Evolutionary conservation across 129 eudicot genomes (phyloP), one percentile per base, ranked within the genome.

Genomic region (Chrysanthemum lavandulifolium): DNA sequence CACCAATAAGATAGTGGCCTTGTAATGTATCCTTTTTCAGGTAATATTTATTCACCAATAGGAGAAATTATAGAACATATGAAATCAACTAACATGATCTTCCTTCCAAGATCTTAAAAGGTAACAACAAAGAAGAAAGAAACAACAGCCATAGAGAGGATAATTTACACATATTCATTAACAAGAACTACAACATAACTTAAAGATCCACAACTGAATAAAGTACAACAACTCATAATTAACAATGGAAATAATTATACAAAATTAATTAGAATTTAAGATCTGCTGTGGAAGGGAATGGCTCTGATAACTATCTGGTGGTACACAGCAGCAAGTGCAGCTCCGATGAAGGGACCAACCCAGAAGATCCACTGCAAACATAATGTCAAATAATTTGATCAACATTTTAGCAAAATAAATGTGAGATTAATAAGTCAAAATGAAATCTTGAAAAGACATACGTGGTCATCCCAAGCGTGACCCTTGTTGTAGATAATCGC

Each of bases 381-480:
- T 10, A 15, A 29, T 54, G 55, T 16, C 43, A 62, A 64, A 33
- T 50, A 48, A 23, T 43, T 29, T 50, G 31, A 51, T 43, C 14
- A 50, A 49, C 40, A 43, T 0, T 50, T 27, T 27, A 60, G 69
- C 52, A 33, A 61, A 73, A 62, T 73, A 10, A 62, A 50, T 61
- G 53, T 67, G 23, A 40, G 56, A 69, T 66, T 19, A 4, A 43
- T 52, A 64, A 69, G 23, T 69, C 50, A 53, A 71, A 77, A 47
- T 6, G 0, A 25, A 61, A 67, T 76, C 43, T 50, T 18, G 27
- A 57, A 58, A 58, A 15, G 13, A 23, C 83, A 13, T 77, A 84
- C 92, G 12, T 84, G 93, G 71, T 84, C 93, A 79, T 87, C 87
- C 93, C 93, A 87, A 33, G 93, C 89, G 58, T 82, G 85, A 53